Evolutionary conservation across 2,329 filamentous ascomycete species (phyloP).

Genomic region (Camillea tinctor): DNA sequence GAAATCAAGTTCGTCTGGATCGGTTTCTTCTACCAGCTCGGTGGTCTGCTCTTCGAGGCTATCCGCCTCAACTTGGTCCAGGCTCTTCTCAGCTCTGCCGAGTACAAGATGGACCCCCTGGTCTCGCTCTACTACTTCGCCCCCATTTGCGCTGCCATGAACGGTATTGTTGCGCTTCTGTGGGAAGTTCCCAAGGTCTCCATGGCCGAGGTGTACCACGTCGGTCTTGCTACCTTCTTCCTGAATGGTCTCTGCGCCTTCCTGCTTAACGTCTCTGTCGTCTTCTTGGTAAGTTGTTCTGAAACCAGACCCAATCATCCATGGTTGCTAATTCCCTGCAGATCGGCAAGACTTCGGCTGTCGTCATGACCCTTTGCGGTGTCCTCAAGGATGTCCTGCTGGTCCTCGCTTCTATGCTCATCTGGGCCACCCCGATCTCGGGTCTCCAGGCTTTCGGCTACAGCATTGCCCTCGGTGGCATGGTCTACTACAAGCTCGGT

Average conservation of each 20-base stretch:
- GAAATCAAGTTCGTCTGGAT: slow-evolving; percentile 89
- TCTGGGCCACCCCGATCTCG: slow-evolving; percentile 76
- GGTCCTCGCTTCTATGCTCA: slow-evolving; percentile 74
- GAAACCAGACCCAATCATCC: neutral
- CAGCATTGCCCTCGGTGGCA: slow-evolving; percentile 73
- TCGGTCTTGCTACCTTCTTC: slow-evolving; percentile 71
- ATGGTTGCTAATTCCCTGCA: slow-evolving; percentile 39
- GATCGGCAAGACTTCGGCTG: slow-evolving; percentile 86
- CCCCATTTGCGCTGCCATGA: slow-evolving; percentile 80
- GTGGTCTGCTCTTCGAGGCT: slow-evolving; percentile 78
- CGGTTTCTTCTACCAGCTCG: slow-evolving; percentile 77
- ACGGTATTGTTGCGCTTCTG: slow-evolving; percentile 69
- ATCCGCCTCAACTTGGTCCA: slow-evolving; percentile 82
- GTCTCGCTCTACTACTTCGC: slow-evolving; percentile 91
- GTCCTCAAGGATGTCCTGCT: slow-evolving; percentile 87
- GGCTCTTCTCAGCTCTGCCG: slow-evolving; percentile 74
- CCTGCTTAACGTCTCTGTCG: slow-evolving; percentile 79
- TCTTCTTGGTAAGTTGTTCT: slow-evolving; percentile 69
- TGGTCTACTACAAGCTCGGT: slow-evolving; percentile 85
- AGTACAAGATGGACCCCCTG: slow-evolving; percentile 90
- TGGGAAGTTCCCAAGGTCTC: slow-evolving; percentile 71
- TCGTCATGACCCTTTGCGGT: slow-evolving; percentile 83
- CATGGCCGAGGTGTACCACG: slow-evolving; percentile 68
- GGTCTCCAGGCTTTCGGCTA: slow-evolving; percentile 81
- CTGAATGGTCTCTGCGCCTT: slow-evolving; percentile 78